Evolutionary conservation across 2,329 filamentous ascomycete species (phyloP), one percentile per base, ranked within the genome.

Genomic region (Colletotrichum truncatum): DNA sequence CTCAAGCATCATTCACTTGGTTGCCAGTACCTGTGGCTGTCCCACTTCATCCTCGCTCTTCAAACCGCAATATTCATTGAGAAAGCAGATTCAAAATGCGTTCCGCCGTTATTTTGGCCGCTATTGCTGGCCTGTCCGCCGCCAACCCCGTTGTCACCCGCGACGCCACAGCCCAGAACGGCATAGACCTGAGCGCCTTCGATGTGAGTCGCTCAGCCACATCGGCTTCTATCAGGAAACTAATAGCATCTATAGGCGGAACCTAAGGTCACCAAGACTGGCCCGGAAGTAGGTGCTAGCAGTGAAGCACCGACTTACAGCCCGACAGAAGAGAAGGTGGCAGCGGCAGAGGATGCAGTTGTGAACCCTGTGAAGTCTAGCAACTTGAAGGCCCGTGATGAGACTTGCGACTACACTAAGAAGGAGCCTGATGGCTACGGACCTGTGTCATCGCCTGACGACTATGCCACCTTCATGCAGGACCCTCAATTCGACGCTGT

Each of bases 301-400:
- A 18, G 21, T 21, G 62, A 65, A 12, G 28, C 18, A 21, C 48
- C 62, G 11, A 65, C 62, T 2, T 65, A 65, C 12, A 32, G 61
- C 34, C 9, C n/a, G 10, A 48, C 46, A 6, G 4, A 48, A 25
- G 38, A 21, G 6, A n/a, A 46, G 18, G 48, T 39, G 2, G 48
- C 16, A 3, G 62, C 62, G 3, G 41, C 48, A 3, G 14, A 53
- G 18, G 62, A 54, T 21, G 62, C 62, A 2, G 4, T 48, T 1
- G 18, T 7, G 2, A 61, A 61, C 9, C 62, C 56, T 16, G 26
- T 61, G 14, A 6, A 6, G 4, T 4, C 48, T 10, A 4, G 56
- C 1, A 54, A 41, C 7, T 11, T 25, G 3, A n/a, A n/a, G 3
- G 46, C 39, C 3, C 62, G 62, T 21, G n/a, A 16, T n/a, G 6